Base-by-base conservation (phyloP, 768 basidiomycete species). In the Candolleomyces efflorescens region DNA sequence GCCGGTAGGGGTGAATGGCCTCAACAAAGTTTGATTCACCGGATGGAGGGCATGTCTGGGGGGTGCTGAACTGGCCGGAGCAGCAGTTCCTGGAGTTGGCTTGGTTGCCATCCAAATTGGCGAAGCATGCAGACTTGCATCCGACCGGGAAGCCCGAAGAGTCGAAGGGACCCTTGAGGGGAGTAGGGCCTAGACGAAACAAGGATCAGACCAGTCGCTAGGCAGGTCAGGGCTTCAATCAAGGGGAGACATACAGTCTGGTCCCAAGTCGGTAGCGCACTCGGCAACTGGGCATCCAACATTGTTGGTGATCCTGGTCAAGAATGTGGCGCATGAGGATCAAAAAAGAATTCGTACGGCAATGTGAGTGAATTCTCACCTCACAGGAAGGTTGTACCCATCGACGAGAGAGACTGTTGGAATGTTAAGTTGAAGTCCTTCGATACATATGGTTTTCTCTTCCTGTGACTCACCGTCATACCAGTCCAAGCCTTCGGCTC, bases 351-450 rank as follows among this genome's bases (percentile, higher is more conserved):
- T 23, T 23, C 18, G n/a, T 39, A 27, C 13, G 7, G 15, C 17
- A 27, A 41, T 11, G 32, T n/a, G n/a, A 4, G 2, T 15, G 24
- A 22, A 24, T 48, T 15, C 32, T 43, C 41, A 57, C 56, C 56
- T 69, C 63, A 84, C 67, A 15, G 87, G 86, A 12, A 89, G 67
- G 63, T 88, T 86, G 62, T 76, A 85, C 1, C 86, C 86, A 60
- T 87, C 83, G 38, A 87, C 85, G 32, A 87, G 72, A 24, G 84
- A 85, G 37, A 86, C 85, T 85, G 15, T 17, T 43, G 41, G 17
- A 17, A 43, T 20, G 53, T 22, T 13, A 22, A 55, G 23, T 10
- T 23, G 60, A 23, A 18, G 38, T 53, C 32, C 17, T 18, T 49
- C n/a, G 32, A 18, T 3, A 27, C n/a, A 22, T 26, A 36, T 23